Percentiles rank a stretch among this genome's conserved stretches.
phyloP scores from a whole-genome alignment of 768 basidiomycete genomes.

The Nidularia sp. region DNA sequence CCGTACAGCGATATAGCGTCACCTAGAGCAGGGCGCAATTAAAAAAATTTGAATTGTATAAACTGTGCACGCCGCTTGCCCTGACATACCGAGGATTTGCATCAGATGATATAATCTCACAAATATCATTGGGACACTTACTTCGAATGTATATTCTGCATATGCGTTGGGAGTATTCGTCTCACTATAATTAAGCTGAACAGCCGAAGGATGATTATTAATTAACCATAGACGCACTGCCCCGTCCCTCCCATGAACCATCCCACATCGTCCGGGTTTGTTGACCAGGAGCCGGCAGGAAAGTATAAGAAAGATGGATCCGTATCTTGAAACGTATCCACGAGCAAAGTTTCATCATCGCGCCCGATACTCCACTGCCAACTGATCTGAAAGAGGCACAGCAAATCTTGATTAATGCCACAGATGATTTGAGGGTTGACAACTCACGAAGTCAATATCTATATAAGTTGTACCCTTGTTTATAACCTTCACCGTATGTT shows the following conservation, averaged over 20 bases:
- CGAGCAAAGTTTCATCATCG: slow-evolving; percentile 16
- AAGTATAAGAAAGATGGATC: slow-evolving; percentile 32
- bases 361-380: slow-evolving; percentile 24
- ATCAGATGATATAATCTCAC: not conserved
- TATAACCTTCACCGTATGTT: slow-evolving; percentile 33
- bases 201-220: too few species aligned
- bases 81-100: not conserved
- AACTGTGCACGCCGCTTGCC: slow-evolving; percentile 1
- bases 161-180: too few species aligned
- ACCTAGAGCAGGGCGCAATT: too few species aligned
- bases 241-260: slow-evolving; percentile 41
- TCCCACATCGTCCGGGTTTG: slow-evolving; percentile 25
- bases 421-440: not conserved
- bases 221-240: slow-evolving; percentile 29
- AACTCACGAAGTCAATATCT: slow-evolving; percentile 47
- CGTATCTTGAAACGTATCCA: slow-evolving; percentile 25
- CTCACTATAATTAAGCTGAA: too few species aligned
- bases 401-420: not conserved
- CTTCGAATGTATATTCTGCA: slow-evolving; percentile 19
- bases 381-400: slow-evolving; percentile 20
- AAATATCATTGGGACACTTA: slow-evolving; percentile 5
- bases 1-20: slow-evolving; percentile 34
- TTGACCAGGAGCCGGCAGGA: slow-evolving; percentile 25
- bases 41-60: too few species aligned
- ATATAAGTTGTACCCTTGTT: slow-evolving; percentile 23